A percentile compares a stretch with the other conserved stretches of the same genome.
Evolutionary conservation across 2,329 filamentous ascomycete genomes (phyloP).

Genomic region (Neonectria punicea): DNA sequence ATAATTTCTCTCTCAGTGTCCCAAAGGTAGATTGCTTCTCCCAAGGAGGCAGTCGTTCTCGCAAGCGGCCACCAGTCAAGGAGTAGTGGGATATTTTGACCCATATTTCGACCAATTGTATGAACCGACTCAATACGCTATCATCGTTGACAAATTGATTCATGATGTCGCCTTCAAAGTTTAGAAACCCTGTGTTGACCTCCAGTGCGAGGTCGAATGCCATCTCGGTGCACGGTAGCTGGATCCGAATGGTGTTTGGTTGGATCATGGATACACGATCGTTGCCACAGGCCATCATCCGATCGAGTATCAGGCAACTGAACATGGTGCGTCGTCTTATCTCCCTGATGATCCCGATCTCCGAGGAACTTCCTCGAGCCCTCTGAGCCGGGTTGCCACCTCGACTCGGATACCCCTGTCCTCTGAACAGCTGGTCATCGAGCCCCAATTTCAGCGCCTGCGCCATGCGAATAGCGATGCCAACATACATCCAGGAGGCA

Average conservation of each 20-base stretch:
- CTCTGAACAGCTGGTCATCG: constrained; percentile 53
- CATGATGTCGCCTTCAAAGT: constrained; percentile 17
- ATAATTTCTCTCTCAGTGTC: constrained; percentile 61
- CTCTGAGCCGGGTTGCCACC: constrained; percentile 2
- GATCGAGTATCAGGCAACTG: constrained; percentile 78
- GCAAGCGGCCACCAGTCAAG: constrained; percentile 62
- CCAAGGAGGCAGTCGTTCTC: constrained; percentile 68
- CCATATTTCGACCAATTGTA: constrained; percentile 69
- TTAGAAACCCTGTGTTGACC: constrained; percentile 63
- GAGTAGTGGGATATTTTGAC: constrained; percentile 68
- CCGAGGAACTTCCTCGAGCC: constrained; percentile 26
- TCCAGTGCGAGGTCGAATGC: constrained; percentile 71
- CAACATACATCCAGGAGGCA: constrained; percentile 74
- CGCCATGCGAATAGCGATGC: constrained; percentile 71
- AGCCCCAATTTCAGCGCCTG: constrained; percentile 70
- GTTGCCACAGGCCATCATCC: constrained; percentile 73
- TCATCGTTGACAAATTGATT: constrained; percentile 50
- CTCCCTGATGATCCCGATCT: constrained; percentile 65
- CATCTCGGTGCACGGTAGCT: constrained; percentile 74
- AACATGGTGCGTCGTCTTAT: constrained; percentile 76
- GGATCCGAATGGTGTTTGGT: constrained; percentile 69
- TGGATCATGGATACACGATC: constrained; percentile 69
- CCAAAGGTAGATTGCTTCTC: constrained; percentile 64
- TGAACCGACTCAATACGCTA: constrained; percentile 63
- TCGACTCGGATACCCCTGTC: constrained; percentile 7